Base-by-base conservation (phyloP, 2,329 filamentous ascomycete genomes). In the Nemania sp. region DNA sequence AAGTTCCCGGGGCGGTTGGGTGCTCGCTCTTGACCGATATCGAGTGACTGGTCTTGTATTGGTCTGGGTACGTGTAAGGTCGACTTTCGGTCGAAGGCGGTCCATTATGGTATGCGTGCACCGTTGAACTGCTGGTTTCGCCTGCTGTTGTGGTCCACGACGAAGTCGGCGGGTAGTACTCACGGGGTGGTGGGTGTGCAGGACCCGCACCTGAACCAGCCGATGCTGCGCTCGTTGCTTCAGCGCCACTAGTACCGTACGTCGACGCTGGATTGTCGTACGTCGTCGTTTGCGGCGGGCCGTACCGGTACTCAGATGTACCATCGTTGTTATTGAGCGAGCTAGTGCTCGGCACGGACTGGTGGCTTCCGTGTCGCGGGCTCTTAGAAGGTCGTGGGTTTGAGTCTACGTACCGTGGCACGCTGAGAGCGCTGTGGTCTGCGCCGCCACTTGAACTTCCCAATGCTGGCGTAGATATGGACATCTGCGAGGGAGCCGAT, bases 331-430 rank as follows among this genome's bases (percentile, higher is more conserved):
- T 79, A 41, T 81, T 79, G 35, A 87, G 79, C 24, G 86, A 86
- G 45, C 82, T 80, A 13, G 79, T 77, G 73, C 83, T 85, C 66
- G 86, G 85, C 38, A 88, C 80, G 1, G 87, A 87, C 58, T 85
- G 84, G 70, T 88, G 85, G 75, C 81, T 84, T 11, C 79, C 80
- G 67, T 88, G 84, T 2, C 87, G 83, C 0, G 87, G 86, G 72
- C 86, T 87, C 77, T 89, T 89, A 43, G 84, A 79, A 18, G 87
- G 86, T 24, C 87, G 82, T 5, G 84, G 82, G 70, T 85, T 87
- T 71, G 77, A 81, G 74, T 89, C 87, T 55, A 89, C 82, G 73
- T 88, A 89, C 70, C 87, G 82, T 11, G 87, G 86, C 53, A 89
- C 83, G 73, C 80, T 87, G 63, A 88, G 80, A 22, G 80, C 80